Evolutionary conservation across 257 asterid species (phyloP).

Genomic region (Striga asiatica): DNA sequence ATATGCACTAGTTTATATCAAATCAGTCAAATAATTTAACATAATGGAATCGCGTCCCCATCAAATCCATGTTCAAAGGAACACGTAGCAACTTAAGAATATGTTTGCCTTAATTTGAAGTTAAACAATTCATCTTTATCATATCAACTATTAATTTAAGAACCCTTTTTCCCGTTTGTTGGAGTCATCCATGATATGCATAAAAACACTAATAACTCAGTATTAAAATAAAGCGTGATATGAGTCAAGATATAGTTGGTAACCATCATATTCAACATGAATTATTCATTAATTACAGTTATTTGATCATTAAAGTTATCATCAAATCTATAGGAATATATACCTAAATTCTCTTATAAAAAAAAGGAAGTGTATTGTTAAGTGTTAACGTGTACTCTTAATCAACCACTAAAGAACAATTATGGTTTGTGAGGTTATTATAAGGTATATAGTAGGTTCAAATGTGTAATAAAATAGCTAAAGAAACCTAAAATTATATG

Average conservation of each 20-base stretch:
- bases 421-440: neutral
- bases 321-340: neutral
- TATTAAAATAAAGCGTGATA: constrained; percentile 3
- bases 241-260: constrained; percentile 41
- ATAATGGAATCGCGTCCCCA: constrained; percentile 18
- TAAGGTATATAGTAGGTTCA: too few species aligned
- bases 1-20: too few species aligned
- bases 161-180: constrained; percentile 23
- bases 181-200: constrained; percentile 62
- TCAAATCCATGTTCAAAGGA: constrained; percentile 21
- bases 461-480: too few species aligned
- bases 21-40: too few species aligned
- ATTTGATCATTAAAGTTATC: neutral
- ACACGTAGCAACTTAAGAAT: constrained; percentile 23
- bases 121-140: constrained; percentile 28
- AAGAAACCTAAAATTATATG: too few species aligned
- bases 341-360: constrained; percentile 11
- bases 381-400: constrained; percentile 14
- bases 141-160: constrained; percentile 21
- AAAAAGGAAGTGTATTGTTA: too few species aligned
- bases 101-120: too few species aligned
- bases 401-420: neutral
- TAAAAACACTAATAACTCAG: constrained; percentile 18
- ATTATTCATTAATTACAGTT: neutral
- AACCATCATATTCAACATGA: constrained; percentile 23